Evolutionary conservation across 1,284 basidiomycete species (phyloP).

Genomic region (Grifola frondosa): DNA sequence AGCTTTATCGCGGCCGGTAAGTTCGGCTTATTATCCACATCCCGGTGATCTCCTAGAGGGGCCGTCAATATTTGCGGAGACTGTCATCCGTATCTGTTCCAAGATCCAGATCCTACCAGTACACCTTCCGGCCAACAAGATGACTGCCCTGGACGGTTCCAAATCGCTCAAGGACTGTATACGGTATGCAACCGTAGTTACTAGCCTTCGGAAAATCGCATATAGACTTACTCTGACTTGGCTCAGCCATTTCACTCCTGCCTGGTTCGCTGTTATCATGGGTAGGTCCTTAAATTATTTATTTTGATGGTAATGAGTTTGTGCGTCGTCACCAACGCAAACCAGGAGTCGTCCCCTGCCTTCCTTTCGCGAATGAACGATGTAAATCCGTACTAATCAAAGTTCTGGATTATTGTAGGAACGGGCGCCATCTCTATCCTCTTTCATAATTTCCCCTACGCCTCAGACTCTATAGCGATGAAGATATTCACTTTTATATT

Average conservation of each 20-base stretch:
- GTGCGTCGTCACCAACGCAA: too few relatives aligned
- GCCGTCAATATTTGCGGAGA: too few relatives aligned
- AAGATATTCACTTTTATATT: constrained; percentile 39
- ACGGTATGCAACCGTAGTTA: constrained; percentile 10
- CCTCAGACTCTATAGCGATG: constrained; percentile 28
- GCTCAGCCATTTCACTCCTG: constrained; percentile 44
- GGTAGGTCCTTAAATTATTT: constrained; percentile 12
- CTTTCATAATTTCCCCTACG: constrained; percentile 42
- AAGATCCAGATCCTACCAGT: too few relatives aligned
- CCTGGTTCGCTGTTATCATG: constrained; percentile 44
- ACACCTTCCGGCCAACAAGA: too few relatives aligned
- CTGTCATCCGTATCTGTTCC: too few relatives aligned
- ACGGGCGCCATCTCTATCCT: constrained; percentile 39
- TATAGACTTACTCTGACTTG: neutral
- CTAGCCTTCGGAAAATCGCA: neutral
- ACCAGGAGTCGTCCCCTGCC: too few relatives aligned
- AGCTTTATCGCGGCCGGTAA: too few relatives aligned
- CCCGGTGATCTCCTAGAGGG: too few relatives aligned
- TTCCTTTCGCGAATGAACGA: too few relatives aligned
- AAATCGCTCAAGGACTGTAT: constrained; percentile 18
- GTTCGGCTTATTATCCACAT: too few relatives aligned
- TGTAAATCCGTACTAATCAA: too few relatives aligned
- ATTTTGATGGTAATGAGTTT: neutral
- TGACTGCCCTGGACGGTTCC: too few relatives aligned
- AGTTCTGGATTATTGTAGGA: constrained; percentile 29